A percentile compares a stretch with the other conserved stretches of the same genome.
These are phyloP conservation scores for Pestalotiopsis sp. DNA, from an alignment of 2,329 filamentous ascomycete species.

Conservation along the genomic window DNA sequence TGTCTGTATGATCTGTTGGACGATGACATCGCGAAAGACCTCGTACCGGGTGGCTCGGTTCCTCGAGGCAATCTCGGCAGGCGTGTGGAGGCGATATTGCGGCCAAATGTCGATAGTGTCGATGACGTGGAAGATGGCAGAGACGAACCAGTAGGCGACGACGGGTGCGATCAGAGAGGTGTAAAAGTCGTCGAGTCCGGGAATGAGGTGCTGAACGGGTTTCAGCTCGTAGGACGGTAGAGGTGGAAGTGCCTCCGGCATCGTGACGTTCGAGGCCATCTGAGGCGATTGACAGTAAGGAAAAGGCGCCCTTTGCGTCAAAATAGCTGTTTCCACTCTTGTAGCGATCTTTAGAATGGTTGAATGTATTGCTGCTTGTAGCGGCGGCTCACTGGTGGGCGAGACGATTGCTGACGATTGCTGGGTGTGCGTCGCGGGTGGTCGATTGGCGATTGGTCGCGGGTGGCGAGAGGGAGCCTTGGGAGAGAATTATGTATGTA, in stretches of 20 bases:
- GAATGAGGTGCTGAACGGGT: constrained; percentile 69
- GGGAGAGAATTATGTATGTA: neutral
- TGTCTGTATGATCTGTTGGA: constrained; percentile 91
- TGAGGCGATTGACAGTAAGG: constrained; percentile 14
- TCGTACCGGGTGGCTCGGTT: constrained; percentile 85
- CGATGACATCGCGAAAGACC: constrained; percentile 83
- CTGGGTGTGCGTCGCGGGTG: neutral
- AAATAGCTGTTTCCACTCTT: neutral
- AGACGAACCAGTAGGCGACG: constrained; percentile 84
- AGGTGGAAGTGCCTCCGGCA: constrained; percentile 71
- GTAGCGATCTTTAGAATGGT: neutral
- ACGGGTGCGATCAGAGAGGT: constrained; percentile 76
- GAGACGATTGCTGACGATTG: neutral
- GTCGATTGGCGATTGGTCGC: neutral
- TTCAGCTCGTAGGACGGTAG: constrained; percentile 78
- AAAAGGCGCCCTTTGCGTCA: constrained; percentile 2
- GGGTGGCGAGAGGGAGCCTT: neutral
- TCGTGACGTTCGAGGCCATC: constrained; percentile 51
- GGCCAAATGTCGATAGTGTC: constrained; percentile 85
- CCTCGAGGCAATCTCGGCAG: constrained; percentile 82
- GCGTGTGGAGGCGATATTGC: constrained; percentile 91
- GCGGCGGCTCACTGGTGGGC: neutral
- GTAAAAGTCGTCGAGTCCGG: constrained; percentile 79
- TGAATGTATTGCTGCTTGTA: neutral
- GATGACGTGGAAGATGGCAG: constrained; percentile 82